Conservation (phyloP, 371 early-diverging fungal genomes). For the Blyttiomyces sp. region DNA sequence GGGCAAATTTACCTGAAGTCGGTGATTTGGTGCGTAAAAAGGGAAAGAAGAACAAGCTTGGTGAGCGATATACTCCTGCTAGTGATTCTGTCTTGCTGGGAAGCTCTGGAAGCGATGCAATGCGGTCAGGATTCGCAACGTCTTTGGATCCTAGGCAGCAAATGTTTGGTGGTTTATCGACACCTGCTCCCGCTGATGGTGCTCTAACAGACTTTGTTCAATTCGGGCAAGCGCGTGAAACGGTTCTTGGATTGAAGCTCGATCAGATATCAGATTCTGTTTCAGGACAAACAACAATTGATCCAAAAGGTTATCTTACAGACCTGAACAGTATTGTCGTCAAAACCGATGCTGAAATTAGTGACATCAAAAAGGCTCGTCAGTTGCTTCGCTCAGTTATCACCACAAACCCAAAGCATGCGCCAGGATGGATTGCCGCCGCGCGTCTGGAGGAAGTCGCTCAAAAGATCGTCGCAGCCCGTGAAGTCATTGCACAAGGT, state of each 20-base stretch:
- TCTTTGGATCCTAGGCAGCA: slow-evolving; percentile 52
- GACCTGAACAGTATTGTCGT: slow-evolving; percentile 80
- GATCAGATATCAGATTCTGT: slow-evolving; percentile 72
- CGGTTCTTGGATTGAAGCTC: slow-evolving; percentile 80
- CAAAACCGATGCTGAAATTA: slow-evolving; percentile 84
- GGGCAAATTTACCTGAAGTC: slow-evolving; percentile 91
- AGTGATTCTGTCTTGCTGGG: slow-evolving; percentile 78
- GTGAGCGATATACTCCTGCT: slow-evolving; percentile 72
- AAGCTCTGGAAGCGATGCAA: slow-evolving; percentile 16
- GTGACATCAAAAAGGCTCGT: slow-evolving; percentile 91
- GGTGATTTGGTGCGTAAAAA: slow-evolving; percentile 82
- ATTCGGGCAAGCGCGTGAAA: slow-evolving; percentile 91
- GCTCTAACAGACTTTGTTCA: slow-evolving; percentile 80
- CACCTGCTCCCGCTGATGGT: slow-evolving; percentile 30
- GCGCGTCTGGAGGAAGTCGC: slow-evolving; percentile 95
- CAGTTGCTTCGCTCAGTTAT: slow-evolving; percentile 84
- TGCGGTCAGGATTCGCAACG: slow-evolving; percentile 35
- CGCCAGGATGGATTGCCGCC: slow-evolving; percentile 97
- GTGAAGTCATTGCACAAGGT: slow-evolving; percentile 77
- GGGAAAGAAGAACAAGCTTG: slow-evolving; percentile 45
- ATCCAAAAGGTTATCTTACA: slow-evolving; percentile 93
- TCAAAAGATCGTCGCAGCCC: slow-evolving; percentile 76
- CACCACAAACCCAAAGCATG: slow-evolving; percentile 89
- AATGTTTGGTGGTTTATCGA: slow-evolving; percentile 34
- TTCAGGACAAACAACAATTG: slow-evolving; percentile 79